These are phyloP conservation scores for Micromonas commoda DNA, from an alignment of 139 green algal species.

Conservation along the genomic window DNA sequence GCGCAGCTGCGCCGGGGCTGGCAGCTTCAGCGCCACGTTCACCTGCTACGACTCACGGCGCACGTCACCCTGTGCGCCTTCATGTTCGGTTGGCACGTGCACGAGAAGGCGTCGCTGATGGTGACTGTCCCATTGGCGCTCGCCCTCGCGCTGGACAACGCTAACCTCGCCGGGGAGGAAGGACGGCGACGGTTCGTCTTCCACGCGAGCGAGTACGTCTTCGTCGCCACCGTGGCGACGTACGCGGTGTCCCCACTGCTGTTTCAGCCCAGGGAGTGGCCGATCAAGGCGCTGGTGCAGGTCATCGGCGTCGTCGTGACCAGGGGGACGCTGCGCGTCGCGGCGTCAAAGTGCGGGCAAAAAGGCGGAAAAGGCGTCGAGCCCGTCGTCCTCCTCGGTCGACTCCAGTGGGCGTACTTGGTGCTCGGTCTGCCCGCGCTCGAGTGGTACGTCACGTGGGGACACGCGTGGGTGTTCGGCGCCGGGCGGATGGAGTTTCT, in stretches of 20 bases:
- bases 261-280: slow-evolving; percentile 62
- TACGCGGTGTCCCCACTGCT: slow-evolving; percentile 78
- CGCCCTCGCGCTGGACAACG: neutral
- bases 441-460: slow-evolving; percentile 53
- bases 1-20: too few species aligned
- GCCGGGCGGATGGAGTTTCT: slow-evolving; percentile 62
- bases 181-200: neutral
- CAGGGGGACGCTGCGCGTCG: neutral
- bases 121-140: slow-evolving; percentile 51
- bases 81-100: slow-evolving; percentile 89
- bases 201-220: slow-evolving; percentile 43
- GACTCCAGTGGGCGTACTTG: slow-evolving; percentile 18
- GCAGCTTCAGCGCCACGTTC: too few species aligned
- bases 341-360: neutral
- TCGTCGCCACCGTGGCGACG: slow-evolving; percentile 47
- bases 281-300: slow-evolving; percentile 59
- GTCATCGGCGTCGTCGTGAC: slow-evolving; percentile 10
- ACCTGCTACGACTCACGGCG: slow-evolving; percentile 16
- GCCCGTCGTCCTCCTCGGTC: too few species aligned
- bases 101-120: slow-evolving; percentile 89
- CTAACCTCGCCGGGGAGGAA: neutral
- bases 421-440: slow-evolving; percentile 52
- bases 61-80: slow-evolving; percentile 63
- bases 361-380: neutral
- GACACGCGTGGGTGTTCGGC: slow-evolving; percentile 46